Evolutionary conservation across 2,329 filamentous ascomycete genomes (phyloP).

Genomic region (Hymenoscyphus occultus): DNA sequence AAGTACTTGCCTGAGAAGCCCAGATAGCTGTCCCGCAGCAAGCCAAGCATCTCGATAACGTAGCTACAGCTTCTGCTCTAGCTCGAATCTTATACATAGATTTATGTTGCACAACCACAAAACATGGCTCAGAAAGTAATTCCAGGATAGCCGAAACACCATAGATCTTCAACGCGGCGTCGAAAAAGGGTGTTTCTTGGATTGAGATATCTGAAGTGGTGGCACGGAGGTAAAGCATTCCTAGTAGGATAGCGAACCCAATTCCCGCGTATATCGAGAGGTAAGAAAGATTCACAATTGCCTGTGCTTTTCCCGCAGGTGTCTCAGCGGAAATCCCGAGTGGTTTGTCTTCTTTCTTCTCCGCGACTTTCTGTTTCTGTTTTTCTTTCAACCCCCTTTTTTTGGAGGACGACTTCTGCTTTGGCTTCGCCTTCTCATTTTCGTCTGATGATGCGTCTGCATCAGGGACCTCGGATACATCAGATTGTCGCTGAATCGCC

Average conservation of each 20-base stretch:
- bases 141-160: constrained; percentile 63
- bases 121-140: constrained; percentile 81
- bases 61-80: constrained; percentile 77
- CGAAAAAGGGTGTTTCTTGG: constrained; percentile 60
- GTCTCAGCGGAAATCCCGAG: constrained; percentile 25
- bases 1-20: constrained; percentile 44
- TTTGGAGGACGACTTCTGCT: too few species aligned
- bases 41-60: constrained; percentile 69
- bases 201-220: constrained; percentile 47
- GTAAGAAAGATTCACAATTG: constrained; percentile 85
- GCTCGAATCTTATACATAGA: constrained; percentile 79
- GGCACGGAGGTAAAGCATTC: constrained; percentile 62
- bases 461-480: constrained; percentile 23
- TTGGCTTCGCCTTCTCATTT: background rate
- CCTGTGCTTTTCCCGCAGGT: constrained; percentile 54
- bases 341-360: constrained; percentile 26
- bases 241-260: constrained; percentile 61
- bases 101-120: constrained; percentile 80
- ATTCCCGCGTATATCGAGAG: constrained; percentile 69
- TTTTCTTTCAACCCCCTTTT: constrained; percentile 1
- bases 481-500: constrained; percentile 78
- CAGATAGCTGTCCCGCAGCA: constrained; percentile 71
- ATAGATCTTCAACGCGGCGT: constrained; percentile 52
- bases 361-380: constrained; percentile 24
- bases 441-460: constrained; percentile 1